Base-by-base conservation (phyloP, 2,329 filamentous ascomycete genomes). In the Arthrocladium fulminans region DNA sequence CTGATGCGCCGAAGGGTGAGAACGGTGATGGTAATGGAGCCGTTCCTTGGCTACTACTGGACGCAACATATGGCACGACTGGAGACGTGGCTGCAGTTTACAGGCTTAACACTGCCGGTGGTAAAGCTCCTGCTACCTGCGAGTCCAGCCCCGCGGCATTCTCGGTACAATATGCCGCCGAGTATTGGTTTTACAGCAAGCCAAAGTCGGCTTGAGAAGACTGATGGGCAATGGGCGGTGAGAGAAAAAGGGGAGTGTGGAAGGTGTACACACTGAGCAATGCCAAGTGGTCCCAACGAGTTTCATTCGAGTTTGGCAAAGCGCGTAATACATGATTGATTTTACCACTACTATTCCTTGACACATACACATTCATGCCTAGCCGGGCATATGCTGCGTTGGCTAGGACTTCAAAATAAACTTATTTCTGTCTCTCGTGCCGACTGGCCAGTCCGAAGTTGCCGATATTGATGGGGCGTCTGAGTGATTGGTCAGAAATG, bases 41-140 rank as follows among this genome's bases (percentile, higher is more conserved):
- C 5, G 88, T 95, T 1, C 61, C 83, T 0, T 96, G 89, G 88
- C 72, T 97, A 53, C 85, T 84, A 64, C 76, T 96, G 4, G 63
- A 63, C 3, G 43, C 56, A 20, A 70, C 74, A 20, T 63, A 67
- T 39, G 75, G 72, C 24, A 76, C 75, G n/a, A 82, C 79, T 1
- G 78, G 77, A 2, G 69, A 73, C 38, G 78, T 86, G 57, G 52
- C 54, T 32, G 49, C 49, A 63, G 82, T 95, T 20, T 97, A 90
- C 68, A 79, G 90, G 10, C 70, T 96, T 38, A 76, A 86, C 59
- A 97, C 90, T 9, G 88, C 84, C 1, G 89, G 88, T 22, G 90
- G 90, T 9, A 78, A 75, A 40, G 69, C 88, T 1, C 89, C 89
- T 0, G 71, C 76, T 22, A 85, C 80, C 0, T 97, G 90, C 63